phyloP scores from a whole-genome alignment of 2,329 filamentous ascomycete genomes.

The Talaromyces sp. region DNA sequence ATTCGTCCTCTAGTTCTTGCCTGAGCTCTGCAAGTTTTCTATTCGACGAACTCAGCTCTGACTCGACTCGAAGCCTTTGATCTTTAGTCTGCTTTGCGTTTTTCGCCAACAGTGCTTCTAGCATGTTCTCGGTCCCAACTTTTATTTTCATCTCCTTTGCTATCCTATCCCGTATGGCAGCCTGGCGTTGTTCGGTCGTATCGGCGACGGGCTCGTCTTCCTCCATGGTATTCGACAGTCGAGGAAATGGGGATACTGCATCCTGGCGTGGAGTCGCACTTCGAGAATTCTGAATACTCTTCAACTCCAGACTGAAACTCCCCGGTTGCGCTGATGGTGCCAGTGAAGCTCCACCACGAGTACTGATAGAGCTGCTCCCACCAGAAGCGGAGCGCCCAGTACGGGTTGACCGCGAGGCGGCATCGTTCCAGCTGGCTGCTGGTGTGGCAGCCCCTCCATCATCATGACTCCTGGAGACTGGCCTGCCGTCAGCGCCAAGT shows the following conservation, averaged over 20 bases:
- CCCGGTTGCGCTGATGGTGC: constrained; percentile 68
- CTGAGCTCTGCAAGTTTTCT: constrained; percentile 61
- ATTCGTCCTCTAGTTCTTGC: constrained; percentile 57
- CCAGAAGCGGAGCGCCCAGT: constrained; percentile 54
- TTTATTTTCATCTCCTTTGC: constrained; percentile 98
- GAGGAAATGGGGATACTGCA: constrained; percentile 53
- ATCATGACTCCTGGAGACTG: constrained; percentile 40
- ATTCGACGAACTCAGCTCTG: constrained; percentile 87
- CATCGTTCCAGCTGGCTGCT: constrained; percentile 39
- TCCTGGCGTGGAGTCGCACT: constrained; percentile 59
- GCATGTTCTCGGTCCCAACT: constrained; percentile 93
- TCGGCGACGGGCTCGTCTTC: constrained; percentile 56
- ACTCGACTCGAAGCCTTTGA: constrained; percentile 73
- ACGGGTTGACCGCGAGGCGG: constrained; percentile 29
- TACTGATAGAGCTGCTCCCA: constrained; percentile 60
- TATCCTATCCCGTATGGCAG: constrained; percentile 74
- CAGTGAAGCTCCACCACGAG: constrained; percentile 63
- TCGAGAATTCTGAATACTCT: constrained; percentile 63
- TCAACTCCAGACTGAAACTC: constrained; percentile 86
- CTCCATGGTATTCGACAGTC: constrained; percentile 48
- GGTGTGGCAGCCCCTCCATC: constrained; percentile 27
- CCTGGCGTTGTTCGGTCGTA: constrained; percentile 69
- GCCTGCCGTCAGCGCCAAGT: constrained; percentile 33
- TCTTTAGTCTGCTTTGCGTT: constrained; percentile 94
- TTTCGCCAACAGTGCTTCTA: constrained; percentile 90